These are phyloP conservation scores for Trichophyton rubrum DNA, from an alignment of 2,329 filamentous ascomycete genomes.

Conservation along the genomic window DNA sequence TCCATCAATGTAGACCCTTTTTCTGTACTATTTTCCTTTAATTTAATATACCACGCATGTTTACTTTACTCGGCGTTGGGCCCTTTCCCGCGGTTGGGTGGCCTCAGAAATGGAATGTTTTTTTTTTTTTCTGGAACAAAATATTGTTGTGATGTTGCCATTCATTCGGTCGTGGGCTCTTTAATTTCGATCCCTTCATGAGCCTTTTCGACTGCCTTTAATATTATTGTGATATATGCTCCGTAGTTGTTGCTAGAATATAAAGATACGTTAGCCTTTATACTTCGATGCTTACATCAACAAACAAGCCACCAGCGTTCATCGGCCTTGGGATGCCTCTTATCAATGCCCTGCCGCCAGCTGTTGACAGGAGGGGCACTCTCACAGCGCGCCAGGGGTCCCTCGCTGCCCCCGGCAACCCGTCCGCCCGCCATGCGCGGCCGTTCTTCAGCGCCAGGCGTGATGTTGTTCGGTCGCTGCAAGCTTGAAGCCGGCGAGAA, in stretches of 20 bases:
- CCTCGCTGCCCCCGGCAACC: neutral
- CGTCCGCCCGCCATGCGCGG: neutral
- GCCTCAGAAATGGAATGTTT: neutral
- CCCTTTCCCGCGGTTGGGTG: neutral
- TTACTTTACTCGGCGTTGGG: neutral
- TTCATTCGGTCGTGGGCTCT: neutral
- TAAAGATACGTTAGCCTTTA: too few relatives aligned
- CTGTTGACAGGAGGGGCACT: neutral
- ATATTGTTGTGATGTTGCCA: neutral
- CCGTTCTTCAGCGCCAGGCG: neutral
- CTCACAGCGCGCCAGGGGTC: neutral
- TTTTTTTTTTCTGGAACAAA: neutral
- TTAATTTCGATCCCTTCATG: neutral
- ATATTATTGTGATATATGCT: neutral
- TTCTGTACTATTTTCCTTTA: neutral
- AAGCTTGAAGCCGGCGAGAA: neutral
- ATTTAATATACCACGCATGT: conserved; percentile 1
- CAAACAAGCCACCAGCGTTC: neutral
- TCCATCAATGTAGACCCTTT: neutral
- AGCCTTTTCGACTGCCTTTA: neutral
- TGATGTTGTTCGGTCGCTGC: neutral
- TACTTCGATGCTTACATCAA: too few relatives aligned
- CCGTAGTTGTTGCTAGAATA: neutral
- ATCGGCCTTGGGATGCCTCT: neutral
- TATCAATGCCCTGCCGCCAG: neutral